phyloP scores from a whole-genome alignment of 192 early-diverging fungal species.

The Chytriomyces sp. region DNA sequence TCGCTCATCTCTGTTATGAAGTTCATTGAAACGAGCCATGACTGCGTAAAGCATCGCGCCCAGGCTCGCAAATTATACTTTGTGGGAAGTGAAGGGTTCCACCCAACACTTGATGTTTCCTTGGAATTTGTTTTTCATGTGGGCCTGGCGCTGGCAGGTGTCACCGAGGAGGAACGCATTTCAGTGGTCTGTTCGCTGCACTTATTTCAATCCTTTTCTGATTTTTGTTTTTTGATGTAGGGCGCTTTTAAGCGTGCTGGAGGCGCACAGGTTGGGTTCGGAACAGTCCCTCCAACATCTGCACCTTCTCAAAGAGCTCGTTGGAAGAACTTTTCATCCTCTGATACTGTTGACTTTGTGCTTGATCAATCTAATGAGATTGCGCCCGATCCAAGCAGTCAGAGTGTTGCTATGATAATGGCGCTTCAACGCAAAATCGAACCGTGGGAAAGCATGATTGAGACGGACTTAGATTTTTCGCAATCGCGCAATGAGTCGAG shows the following conservation, averaged over 20 bases:
- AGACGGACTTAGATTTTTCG: slow-evolving; percentile 59
- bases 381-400: not conserved
- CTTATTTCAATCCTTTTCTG: too few species aligned
- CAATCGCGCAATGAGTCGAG: not conserved
- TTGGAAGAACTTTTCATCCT: too few species aligned
- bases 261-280: not conserved
- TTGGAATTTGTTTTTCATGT: slow-evolving; percentile 63
- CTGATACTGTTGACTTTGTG: too few species aligned
- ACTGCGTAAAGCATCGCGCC: slow-evolving; percentile 49
- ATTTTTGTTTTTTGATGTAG: not conserved
- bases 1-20: slow-evolving; percentile 30
- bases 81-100: slow-evolving; percentile 47
- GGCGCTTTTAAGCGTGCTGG: not conserved
- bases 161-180: slow-evolving; percentile 59
- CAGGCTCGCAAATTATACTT: slow-evolving; percentile 54
- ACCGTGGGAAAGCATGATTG: slow-evolving; percentile 65
- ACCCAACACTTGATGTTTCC: slow-evolving; percentile 54
- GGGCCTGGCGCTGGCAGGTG: slow-evolving; percentile 37
- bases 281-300: slow-evolving; percentile 14
- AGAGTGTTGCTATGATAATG: too few species aligned
- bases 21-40: slow-evolving; percentile 48
- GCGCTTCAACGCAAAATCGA: slow-evolving; percentile 64
- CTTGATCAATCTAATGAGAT: not conserved
- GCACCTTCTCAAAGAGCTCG: too few species aligned
- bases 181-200: slow-evolving; percentile 37